phyloP scores from a whole-genome alignment of 345 rosid genomes.

The Isatis tinctoria region DNA sequence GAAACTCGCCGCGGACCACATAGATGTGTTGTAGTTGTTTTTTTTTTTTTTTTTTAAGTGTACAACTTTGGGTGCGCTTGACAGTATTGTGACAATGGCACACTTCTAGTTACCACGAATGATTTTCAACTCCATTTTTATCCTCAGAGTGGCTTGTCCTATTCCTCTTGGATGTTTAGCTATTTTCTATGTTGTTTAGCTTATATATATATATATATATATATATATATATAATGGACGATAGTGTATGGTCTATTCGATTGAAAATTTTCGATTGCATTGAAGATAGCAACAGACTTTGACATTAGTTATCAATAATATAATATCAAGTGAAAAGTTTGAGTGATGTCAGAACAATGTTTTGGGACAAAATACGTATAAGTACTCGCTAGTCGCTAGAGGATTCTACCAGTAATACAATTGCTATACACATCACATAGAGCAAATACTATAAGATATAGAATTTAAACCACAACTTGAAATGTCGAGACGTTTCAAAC shows the following conservation, averaged over 20 bases:
- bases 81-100: not conserved
- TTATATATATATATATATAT: no score
- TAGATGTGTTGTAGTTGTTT: not conserved
- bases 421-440: not conserved
- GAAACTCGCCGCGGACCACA: constrained; percentile 12
- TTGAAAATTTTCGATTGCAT: not conserved
- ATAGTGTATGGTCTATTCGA: not conserved
- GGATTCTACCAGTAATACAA: not conserved
- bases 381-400: not conserved
- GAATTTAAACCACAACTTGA: not conserved
- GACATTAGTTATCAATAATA: not conserved
- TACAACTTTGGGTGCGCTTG: not conserved
- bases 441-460: not conserved
- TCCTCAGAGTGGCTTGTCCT: not conserved
- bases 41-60: no score
- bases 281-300: not conserved
- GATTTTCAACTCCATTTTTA: not conserved
- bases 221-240: no score
- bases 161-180: constrained; percentile 11
- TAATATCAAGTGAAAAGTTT: not conserved
- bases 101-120: not conserved
- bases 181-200: not conserved
- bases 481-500: not conserved
- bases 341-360: not conserved
- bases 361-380: not conserved